phyloP scores from a whole-genome alignment of 108 stramenopile species.

The Aurantiochytrium sp. region DNA sequence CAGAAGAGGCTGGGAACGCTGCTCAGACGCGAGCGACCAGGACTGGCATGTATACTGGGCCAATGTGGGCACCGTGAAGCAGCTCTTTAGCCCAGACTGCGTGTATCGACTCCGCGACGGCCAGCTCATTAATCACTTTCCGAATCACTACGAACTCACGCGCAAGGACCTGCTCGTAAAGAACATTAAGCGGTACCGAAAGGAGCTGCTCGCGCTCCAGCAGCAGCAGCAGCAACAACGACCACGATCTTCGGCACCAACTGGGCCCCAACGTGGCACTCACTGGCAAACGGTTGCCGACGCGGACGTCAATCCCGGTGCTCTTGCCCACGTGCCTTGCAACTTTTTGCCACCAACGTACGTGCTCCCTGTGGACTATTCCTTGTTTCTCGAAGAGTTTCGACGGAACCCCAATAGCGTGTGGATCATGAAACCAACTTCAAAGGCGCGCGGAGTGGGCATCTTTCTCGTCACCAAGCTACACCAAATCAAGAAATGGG shows the following conservation, averaged over 20 bases:
- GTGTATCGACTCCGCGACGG: slow-evolving; percentile 43
- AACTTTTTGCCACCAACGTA: slow-evolving; percentile 56
- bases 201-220: slow-evolving; percentile 13
- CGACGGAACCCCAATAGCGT: slow-evolving; percentile 34
- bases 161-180: slow-evolving; percentile 54
- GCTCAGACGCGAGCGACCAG: slow-evolving; percentile 25
- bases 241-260: too few relatives aligned
- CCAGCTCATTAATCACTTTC: slow-evolving; percentile 54
- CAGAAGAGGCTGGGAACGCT: slow-evolving; percentile 25
- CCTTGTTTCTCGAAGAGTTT: slow-evolving; percentile 51
- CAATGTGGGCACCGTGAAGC: slow-evolving; percentile 48
- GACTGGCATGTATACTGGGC: slow-evolving; percentile 66
- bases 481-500: slow-evolving; percentile 25
- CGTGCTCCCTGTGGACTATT: slow-evolving; percentile 47
- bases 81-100: slow-evolving; percentile 52
- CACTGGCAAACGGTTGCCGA: background rate
- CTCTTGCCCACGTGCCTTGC: background rate
- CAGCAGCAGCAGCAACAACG: background rate
- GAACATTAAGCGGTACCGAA: slow-evolving; percentile 49
- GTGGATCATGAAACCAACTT: slow-evolving; percentile 60
- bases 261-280: background rate
- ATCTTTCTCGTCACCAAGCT: slow-evolving; percentile 55
- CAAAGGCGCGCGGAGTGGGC: slow-evolving; percentile 46
- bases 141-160: slow-evolving; percentile 49
- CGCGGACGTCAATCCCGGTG: too few relatives aligned